A percentile compares a stretch with the other conserved stretches of the same genome.
Evolutionary conservation across 345 rosid genomes (phyloP).

Genomic region (Eucalyptus sp.): DNA sequence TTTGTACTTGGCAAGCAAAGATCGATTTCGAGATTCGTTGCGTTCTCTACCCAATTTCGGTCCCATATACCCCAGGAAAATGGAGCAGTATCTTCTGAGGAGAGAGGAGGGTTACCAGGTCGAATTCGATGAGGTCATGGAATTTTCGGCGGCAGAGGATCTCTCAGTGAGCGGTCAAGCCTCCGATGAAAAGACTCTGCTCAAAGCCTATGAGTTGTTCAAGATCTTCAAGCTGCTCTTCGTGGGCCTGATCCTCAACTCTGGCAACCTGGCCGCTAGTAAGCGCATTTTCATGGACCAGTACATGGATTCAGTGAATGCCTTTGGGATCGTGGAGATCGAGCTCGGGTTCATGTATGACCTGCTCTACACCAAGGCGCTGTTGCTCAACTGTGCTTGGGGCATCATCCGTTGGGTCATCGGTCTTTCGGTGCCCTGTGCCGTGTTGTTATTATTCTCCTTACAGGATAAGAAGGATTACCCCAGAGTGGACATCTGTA

Average conservation of each 20-base stretch:
- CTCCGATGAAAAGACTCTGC: background rate
- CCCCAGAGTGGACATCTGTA: background rate
- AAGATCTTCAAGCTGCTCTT: background rate
- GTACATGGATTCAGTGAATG: background rate
- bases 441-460: background rate
- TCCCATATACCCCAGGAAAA: constrained; percentile 1
- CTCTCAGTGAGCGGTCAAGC: background rate
- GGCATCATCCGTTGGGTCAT: background rate
- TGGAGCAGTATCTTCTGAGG: background rate
- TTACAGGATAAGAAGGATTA: background rate
- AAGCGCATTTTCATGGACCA: background rate
- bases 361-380: background rate
- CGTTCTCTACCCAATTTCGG: constrained; percentile 1
- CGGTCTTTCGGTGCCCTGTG: background rate
- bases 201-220: background rate
- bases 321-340: background rate
- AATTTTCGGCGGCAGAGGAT: background rate
- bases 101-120: background rate
- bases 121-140: background rate
- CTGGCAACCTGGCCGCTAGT: background rate
- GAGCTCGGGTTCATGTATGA: background rate
- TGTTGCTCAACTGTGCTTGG: background rate
- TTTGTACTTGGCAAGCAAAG: constrained; percentile 22
- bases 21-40: constrained; percentile 12
- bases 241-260: background rate